Base-by-base conservation (phyloP, 306 rosid species). In the Medicago lupulina region DNA sequence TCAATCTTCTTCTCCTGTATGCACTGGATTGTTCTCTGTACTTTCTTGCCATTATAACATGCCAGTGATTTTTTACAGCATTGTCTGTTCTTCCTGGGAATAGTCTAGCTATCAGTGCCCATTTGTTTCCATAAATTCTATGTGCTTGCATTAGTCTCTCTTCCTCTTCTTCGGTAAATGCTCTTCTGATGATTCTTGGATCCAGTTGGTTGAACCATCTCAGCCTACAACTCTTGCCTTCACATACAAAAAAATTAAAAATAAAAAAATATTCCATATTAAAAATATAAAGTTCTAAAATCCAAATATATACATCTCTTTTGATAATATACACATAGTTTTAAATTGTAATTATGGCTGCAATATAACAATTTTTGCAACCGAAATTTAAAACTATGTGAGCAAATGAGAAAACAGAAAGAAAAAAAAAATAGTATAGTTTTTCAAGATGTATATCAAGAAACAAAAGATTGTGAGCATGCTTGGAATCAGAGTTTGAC, bases 1-100 rank as follows among this genome's bases (percentile, higher is more conserved):
- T 86, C 5, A 87, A 81, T 75, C 94, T 92, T 82, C 95, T 89
- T 75, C 98, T 91, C 68, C 93, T 80, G 39, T 85, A 88, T 67
- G 96, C 90, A 83, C 83, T 88, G 21, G 97, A 90, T 54, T 95
- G 96, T 67, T 92, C 96, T 76, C 97, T 86, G 77, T 85, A 92
- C 67, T 92, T 92, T 73, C 98, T 92, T 0, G 98, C 98, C 98
- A 95, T 95, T 36, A 92, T 88, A 51, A 92, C 98, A 88, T 95
- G 98, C 98, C 98, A 95, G 68, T 95, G 98, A 71, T 95, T 95
- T 89, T 95, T 95, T 13, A 95, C 97, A 28, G 98, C 95, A 59
- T 95, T 95, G 59, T 95, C 98, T 16, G 98, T 95, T 79, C 98
- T 87, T 38, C 98, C 98, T 0, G 97, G 98, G 68, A 95, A 95